These are phyloP conservation scores for Poronia punctata DNA, from an alignment of 495 filamentous ascomycete species.

Conservation along the genomic window DNA sequence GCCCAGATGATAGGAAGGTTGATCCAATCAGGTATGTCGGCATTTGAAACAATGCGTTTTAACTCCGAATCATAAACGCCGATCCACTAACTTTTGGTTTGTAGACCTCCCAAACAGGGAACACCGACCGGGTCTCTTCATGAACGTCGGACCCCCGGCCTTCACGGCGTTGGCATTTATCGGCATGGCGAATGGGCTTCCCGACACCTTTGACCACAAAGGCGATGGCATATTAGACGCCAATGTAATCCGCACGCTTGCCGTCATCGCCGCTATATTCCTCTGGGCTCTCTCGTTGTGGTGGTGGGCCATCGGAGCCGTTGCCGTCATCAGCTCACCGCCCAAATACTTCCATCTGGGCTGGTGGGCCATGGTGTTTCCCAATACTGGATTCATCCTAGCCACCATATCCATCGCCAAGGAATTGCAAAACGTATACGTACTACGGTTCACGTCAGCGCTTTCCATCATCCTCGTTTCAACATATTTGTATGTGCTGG, in stretches of 20 bases:
- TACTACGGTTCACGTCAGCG: constrained; percentile 41
- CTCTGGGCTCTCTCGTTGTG: constrained; percentile 65
- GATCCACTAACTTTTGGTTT: not conserved
- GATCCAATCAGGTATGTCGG: constrained; percentile 50
- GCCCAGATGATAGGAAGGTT: constrained; percentile 53
- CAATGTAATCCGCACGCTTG: constrained; percentile 44
- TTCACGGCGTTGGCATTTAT: constrained; percentile 66
- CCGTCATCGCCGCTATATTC: constrained; percentile 50
- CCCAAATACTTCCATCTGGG: constrained; percentile 47
- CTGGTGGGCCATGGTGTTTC: constrained; percentile 56
- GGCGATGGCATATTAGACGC: constrained; percentile 22
- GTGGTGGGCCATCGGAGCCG: constrained; percentile 58
- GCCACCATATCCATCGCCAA: constrained; percentile 42
- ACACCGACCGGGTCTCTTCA: constrained; percentile 61
- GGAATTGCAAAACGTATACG: constrained; percentile 30
- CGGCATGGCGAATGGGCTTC: constrained; percentile 48
- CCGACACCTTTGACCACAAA: constrained; percentile 27
- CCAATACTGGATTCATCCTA: constrained; percentile 51
- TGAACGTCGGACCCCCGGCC: constrained; percentile 60
- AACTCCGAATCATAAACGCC: not conserved
- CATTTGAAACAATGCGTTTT: not conserved
- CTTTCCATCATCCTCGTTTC: constrained; percentile 48
- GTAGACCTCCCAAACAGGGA: constrained; percentile 38
- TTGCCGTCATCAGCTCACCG: constrained; percentile 44
- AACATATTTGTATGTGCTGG: constrained; percentile 52